Conservation (phyloP, 179 eudicot genomes). For the Sideroxylon spinosum region DNA sequence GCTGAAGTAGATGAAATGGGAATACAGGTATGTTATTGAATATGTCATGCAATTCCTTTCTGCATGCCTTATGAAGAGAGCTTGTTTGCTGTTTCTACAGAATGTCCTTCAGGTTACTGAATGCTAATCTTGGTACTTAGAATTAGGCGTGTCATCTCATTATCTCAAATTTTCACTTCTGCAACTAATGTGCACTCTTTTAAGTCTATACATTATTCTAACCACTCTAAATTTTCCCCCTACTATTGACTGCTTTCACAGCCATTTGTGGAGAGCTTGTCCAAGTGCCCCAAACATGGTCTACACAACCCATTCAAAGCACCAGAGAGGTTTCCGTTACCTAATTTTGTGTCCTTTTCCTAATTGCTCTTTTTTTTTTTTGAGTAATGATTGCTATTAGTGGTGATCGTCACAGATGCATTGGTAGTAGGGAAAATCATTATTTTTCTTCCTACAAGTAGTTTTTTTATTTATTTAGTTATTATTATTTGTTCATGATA, state of each 20-base stretch:
- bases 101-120: too few relatives aligned
- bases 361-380: constrained; percentile 7
- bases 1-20: constrained; percentile 73
- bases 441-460: not conserved
- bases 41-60: constrained; percentile 1
- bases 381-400: too few relatives aligned
- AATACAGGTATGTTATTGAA: constrained; percentile 48
- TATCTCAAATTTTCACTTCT: not conserved
- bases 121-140: not conserved
- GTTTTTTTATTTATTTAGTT: not conserved
- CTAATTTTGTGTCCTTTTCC: constrained; percentile 4
- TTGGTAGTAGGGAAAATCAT: not conserved
- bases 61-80: not conserved
- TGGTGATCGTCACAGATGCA: not conserved
- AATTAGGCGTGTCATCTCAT: constrained; percentile 1
- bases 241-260: constrained; percentile 30
- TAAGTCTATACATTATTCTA: not conserved
- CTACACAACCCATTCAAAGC: constrained; percentile 91
- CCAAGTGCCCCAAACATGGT: constrained; percentile 94
- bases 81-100: not conserved
- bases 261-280: constrained; percentile 98
- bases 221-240: not conserved
- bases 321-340: constrained; percentile 72
- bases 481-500: not conserved
- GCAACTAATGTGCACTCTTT: not conserved